Conservation (phyloP, 2,329 filamentous ascomycete genomes). For the Cladosporium sp. region DNA sequence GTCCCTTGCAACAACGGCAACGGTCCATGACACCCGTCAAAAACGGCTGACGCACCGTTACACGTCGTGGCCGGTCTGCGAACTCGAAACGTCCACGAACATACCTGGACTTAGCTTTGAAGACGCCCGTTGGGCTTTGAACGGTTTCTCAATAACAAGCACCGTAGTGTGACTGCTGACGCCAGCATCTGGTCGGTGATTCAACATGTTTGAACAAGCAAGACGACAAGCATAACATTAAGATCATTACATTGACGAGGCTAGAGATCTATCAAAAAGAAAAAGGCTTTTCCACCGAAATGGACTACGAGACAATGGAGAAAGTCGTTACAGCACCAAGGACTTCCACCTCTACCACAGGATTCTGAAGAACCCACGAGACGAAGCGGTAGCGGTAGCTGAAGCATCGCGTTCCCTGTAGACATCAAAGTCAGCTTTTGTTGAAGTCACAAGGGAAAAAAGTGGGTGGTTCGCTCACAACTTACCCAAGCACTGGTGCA, state of each 20-base stretch:
- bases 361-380: conserved; percentile 2
- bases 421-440: not conserved
- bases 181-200: not conserved
- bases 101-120: too few relatives aligned
- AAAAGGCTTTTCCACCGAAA: not conserved
- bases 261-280: not conserved
- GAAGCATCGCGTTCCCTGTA: not conserved
- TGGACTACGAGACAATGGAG: not conserved
- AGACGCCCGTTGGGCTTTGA: too few relatives aligned
- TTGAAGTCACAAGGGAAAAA: not conserved
- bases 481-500: conserved; percentile 11
- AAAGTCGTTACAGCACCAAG: not conserved
- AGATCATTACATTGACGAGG: not conserved
- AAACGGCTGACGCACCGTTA: not conserved
- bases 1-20: conserved; percentile 4
- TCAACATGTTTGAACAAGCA: not conserved
- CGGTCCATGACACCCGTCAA: not conserved
- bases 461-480: not conserved
- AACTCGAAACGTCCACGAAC: too few relatives aligned
- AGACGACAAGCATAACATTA: not conserved
- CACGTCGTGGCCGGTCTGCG: not conserved
- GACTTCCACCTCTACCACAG: conserved; percentile 4
- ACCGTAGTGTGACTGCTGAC: not conserved
- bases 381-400: not conserved
- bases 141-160: not conserved